These are phyloP conservation scores for Silene coronaria DNA, from an alignment of 179 eudicot species.

Conservation along the genomic window DNA sequence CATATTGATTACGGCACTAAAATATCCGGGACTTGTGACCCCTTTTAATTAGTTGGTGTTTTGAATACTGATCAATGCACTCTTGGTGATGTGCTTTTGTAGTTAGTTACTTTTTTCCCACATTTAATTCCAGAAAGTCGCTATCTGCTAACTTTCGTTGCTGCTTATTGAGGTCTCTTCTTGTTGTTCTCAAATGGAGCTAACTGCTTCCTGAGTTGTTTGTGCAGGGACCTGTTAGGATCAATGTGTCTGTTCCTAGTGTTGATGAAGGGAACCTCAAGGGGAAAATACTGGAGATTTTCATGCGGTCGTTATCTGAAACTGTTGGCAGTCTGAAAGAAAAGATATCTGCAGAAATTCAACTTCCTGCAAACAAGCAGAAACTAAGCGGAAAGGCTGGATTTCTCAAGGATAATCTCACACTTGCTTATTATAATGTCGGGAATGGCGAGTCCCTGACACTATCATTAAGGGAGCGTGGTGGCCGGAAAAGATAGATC, in stretches of 20 bases:
- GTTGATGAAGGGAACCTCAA: conserved; percentile 86
- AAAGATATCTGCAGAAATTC: conserved; percentile 84
- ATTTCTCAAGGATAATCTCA: conserved; percentile 81
- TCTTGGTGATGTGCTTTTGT: too few species aligned
- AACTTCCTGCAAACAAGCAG: conserved; percentile 90
- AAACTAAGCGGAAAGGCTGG: conserved; percentile 94
- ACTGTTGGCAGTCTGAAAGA: conserved; percentile 76
- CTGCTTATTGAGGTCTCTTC: neutral
- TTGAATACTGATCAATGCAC: too few species aligned
- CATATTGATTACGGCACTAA: too few species aligned
- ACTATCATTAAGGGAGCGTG: conserved; percentile 92
- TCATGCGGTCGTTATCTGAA: conserved; percentile 66
- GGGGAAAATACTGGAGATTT: conserved; percentile 75
- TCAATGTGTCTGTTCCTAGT: conserved; percentile 70
- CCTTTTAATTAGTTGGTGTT: too few species aligned
- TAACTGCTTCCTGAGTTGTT: conserved; percentile 5
- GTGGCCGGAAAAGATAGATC: conserved; percentile 63
- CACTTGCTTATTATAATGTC: conserved; percentile 84
- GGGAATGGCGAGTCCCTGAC: conserved; percentile 60
- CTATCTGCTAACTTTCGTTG: neutral
- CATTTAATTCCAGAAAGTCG: too few species aligned
- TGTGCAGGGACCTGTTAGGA: conserved; percentile 73
- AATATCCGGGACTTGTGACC: too few species aligned
- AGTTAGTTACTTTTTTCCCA: neutral
- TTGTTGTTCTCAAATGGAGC: conserved; percentile 8